Evolutionary conservation across 169 alveolate species (phyloP).

Genomic region (Toxoplasma gondii): DNA sequence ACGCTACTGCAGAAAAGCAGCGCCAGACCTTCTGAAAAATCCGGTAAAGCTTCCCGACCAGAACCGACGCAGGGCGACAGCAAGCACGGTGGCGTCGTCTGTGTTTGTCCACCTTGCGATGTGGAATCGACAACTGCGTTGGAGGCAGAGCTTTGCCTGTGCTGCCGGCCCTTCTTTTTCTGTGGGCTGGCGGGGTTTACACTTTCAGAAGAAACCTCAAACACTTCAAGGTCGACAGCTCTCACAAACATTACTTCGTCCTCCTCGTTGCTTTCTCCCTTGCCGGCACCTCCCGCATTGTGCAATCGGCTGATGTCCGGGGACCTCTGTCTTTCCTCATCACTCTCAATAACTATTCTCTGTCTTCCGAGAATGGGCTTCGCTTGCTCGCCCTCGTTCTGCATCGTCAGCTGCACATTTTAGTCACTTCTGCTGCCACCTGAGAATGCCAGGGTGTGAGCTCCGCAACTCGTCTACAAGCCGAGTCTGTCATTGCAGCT

Average conservation of each 20-base stretch:
- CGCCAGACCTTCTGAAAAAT: background rate
- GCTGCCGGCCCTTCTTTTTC: background rate
- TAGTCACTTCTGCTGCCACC: too few relatives aligned
- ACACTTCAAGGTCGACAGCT: background rate
- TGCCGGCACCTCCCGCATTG: too few relatives aligned
- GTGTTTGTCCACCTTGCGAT: background rate
- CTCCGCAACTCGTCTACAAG: too few relatives aligned
- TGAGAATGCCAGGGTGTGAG: too few relatives aligned
- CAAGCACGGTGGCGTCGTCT: background rate
- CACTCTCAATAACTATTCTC: too few relatives aligned
- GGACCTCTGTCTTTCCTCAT: too few relatives aligned
- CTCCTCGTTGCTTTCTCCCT: background rate
- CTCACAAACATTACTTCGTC: background rate
- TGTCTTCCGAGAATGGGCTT: too few relatives aligned
- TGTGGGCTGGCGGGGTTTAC: background rate
- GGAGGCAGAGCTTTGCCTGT: background rate
- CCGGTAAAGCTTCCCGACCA: background rate
- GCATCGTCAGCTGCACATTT: too few relatives aligned
- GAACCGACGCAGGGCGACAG: background rate
- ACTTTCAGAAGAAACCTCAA: background rate
- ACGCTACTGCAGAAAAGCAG: background rate
- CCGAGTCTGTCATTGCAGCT: too few relatives aligned
- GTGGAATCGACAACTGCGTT: background rate
- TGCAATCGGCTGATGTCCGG: too few relatives aligned
- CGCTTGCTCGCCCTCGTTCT: too few relatives aligned